phyloP scores from a whole-genome alignment of 176 grass and related monocot genomes.

The Zea luxurians region DNA sequence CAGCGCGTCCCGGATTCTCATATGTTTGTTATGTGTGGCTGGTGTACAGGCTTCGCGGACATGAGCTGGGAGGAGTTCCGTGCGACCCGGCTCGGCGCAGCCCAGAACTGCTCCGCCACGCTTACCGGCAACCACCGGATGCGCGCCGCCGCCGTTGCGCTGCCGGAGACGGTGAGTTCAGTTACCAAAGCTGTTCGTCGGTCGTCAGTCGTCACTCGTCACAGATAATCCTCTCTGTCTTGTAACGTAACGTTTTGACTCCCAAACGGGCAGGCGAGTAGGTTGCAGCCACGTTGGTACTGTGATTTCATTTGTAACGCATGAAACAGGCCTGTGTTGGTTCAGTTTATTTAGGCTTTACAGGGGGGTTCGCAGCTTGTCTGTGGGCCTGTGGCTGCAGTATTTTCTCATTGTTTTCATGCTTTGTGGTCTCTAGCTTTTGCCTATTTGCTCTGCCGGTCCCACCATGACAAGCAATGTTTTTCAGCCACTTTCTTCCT shows the following conservation, averaged over 20 bases:
- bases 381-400: background rate
- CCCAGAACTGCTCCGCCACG: conserved; percentile 96
- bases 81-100: conserved; percentile 64
- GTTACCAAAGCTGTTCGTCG: background rate
- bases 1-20: background rate
- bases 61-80: conserved; percentile 98
- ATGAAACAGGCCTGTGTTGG: background rate
- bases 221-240: conserved; percentile 16
- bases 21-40: background rate
- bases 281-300: background rate
- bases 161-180: conserved; percentile 82
- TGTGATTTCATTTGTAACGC: conserved; percentile 21
- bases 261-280: background rate
- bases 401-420: background rate
- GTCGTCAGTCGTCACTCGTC: background rate
- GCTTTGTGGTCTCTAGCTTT: background rate
- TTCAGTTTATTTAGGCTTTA: background rate
- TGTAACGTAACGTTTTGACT: background rate
- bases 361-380: no score
- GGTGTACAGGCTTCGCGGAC: conserved; percentile 66
- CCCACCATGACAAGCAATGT: background rate
- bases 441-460: background rate
- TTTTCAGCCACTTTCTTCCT: conserved; percentile 20
- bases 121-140: conserved; percentile 79
- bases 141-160: conserved; percentile 33